These are phyloP conservation scores for Schizopora paradoxa DNA, from an alignment of 1,284 basidiomycete genomes.

Conservation along the genomic window DNA sequence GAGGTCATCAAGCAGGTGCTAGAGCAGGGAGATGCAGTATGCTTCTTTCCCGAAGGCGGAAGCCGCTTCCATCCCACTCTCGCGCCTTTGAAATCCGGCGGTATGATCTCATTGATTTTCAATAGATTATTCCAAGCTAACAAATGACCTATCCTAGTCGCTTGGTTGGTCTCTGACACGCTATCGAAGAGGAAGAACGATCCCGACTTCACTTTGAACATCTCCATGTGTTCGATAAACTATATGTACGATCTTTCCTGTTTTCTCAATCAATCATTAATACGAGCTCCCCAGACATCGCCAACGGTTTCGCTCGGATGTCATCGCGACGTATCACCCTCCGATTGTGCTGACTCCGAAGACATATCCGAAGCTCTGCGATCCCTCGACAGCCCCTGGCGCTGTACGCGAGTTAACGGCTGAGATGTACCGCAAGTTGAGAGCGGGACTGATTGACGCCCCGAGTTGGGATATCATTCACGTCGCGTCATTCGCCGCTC, in stretches of 20 bases:
- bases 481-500: conserved; percentile 65
- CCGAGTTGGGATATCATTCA: conserved; percentile 78
- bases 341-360: conserved; percentile 65
- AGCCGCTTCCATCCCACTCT: conserved; percentile 79
- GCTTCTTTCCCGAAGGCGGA: conserved; percentile 79
- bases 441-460: conserved; percentile 71
- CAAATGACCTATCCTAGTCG: conserved; percentile 41
- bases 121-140: conserved; percentile 4
- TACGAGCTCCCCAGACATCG: conserved; percentile 42
- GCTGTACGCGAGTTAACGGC: conserved; percentile 59
- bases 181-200: conserved; percentile 65
- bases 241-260: conserved; percentile 52
- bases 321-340: conserved; percentile 76
- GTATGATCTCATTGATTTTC: conserved; percentile 32
- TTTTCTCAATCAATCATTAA: conserved; percentile 10
- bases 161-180: conserved; percentile 73
- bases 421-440: conserved; percentile 60
- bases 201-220: conserved; percentile 62
- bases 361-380: conserved; percentile 67
- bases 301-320: conserved; percentile 81
- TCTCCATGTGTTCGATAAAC: conserved; percentile 76
- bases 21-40: conserved; percentile 73
- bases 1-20: conserved; percentile 65
- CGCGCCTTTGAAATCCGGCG: conserved; percentile 80
- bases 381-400: conserved; percentile 56